Percentiles rank a stretch among this genome's conserved stretches.
These are phyloP conservation scores for Penicillium macrosclerotiorum DNA, from an alignment of 495 filamentous ascomycete species.

Conservation along the genomic window DNA sequence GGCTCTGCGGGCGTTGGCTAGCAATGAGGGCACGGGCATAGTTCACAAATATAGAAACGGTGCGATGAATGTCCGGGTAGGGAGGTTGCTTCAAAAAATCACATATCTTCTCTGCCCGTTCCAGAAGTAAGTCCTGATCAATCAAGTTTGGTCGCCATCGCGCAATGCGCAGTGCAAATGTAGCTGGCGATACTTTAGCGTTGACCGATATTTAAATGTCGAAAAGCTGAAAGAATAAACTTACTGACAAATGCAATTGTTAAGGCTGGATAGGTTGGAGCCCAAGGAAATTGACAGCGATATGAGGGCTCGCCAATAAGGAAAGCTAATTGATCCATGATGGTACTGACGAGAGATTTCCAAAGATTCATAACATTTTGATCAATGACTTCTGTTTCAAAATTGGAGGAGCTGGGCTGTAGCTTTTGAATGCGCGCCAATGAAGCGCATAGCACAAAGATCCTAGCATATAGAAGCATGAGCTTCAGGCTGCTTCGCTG, in stretches of 20 bases:
- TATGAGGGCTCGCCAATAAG: slow-evolving; percentile 38
- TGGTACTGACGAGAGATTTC: slow-evolving; percentile 35
- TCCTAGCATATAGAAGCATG: slow-evolving; percentile 40
- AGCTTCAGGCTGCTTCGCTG: slow-evolving; percentile 41
- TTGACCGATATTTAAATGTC: too few species aligned
- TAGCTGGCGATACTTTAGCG: slow-evolving; percentile 25
- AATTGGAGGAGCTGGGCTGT: slow-evolving; percentile 23
- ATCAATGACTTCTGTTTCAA: slow-evolving; percentile 23
- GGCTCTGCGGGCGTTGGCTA: slow-evolving; percentile 26
- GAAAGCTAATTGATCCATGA: slow-evolving; percentile 40
- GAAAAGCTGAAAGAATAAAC: slow-evolving; percentile 7
- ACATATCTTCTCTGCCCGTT: slow-evolving; percentile 37
- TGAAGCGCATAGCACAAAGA: slow-evolving; percentile 37
- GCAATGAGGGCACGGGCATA: slow-evolving; percentile 40
- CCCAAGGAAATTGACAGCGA: slow-evolving; percentile 39
- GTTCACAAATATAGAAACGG: slow-evolving; percentile 43
- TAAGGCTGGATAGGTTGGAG: slow-evolving; percentile 41
- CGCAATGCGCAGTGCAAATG: slow-evolving; percentile 41
- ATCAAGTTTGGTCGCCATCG: slow-evolving; percentile 42
- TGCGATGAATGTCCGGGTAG: slow-evolving; percentile 44
- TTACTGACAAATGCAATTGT: slow-evolving; percentile 46
- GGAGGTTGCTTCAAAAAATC: slow-evolving; percentile 43
- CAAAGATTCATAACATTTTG: slow-evolving; percentile 33
- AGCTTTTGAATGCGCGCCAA: slow-evolving; percentile 42
- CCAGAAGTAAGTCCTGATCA: slow-evolving; percentile 33